Percentiles rank a stretch among this genome's conserved stretches.
Evolutionary conservation across 2,329 filamentous ascomycete genomes (phyloP).

Genomic region (Colletotrichum eleusines): DNA sequence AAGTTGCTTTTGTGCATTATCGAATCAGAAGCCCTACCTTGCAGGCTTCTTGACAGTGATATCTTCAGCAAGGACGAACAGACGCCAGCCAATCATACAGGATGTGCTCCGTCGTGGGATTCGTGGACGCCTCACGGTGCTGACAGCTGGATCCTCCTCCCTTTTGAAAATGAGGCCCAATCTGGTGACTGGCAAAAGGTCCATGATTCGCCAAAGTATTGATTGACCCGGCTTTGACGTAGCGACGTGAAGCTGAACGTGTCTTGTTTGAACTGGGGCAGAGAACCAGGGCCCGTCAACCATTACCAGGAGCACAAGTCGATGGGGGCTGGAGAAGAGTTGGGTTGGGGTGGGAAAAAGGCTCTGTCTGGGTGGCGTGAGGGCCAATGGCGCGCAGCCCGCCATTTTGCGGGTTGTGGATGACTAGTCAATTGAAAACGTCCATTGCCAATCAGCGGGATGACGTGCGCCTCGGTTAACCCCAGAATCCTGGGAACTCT

Average conservation of each 20-base stretch:
- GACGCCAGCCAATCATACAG: conserved; percentile 24
- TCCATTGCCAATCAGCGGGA: conserved; percentile 37
- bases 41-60: conserved; percentile 9
- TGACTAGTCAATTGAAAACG: conserved; percentile 25
- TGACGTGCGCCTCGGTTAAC: conserved; percentile 41
- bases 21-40: conserved; percentile 24
- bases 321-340: conserved; percentile 23
- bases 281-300: conserved; percentile 20
- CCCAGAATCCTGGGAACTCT: conserved; percentile 39
- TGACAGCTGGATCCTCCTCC: neutral
- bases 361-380: neutral
- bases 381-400: conserved; percentile 30
- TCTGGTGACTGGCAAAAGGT: conserved; percentile 2
- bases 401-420: conserved; percentile 38
- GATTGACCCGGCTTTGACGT: conserved; percentile 22
- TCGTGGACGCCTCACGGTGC: conserved; percentile 5
- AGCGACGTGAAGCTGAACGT: conserved; percentile 32
- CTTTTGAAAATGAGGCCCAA: neutral
- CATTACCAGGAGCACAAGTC: conserved; percentile 22
- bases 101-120: conserved; percentile 13
- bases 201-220: neutral
- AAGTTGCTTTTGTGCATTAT: conserved; percentile 39
- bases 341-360: conserved; percentile 23
- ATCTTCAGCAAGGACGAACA: neutral
- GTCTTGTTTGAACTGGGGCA: conserved; percentile 31